Conservation (phyloP, 2,329 filamentous ascomycete genomes). For the Talaromyces sp. region DNA sequence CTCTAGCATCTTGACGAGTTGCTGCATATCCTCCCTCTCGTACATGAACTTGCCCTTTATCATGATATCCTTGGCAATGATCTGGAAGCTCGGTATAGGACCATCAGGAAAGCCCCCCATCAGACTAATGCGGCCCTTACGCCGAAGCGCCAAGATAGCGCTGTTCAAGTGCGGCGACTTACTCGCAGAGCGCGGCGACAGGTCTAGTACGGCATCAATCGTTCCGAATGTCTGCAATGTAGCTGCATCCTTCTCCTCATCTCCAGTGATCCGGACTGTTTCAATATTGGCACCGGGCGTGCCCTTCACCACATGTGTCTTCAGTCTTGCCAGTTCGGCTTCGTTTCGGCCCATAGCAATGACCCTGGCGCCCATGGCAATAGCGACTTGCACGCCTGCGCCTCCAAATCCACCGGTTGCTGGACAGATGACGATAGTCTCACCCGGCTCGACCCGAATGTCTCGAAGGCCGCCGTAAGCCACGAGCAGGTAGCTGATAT, state of each 20-base stretch:
- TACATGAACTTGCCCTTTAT: conserved; percentile 8
- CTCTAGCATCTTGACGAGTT: conserved; percentile 6
- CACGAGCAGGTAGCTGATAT: conserved; percentile 34
- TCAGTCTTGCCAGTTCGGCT: conserved; percentile 2
- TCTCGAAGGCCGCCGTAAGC: conserved; percentile 43
- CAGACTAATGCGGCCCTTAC: not conserved
- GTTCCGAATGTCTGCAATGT: conserved; percentile 1
- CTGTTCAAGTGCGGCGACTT: conserved; percentile 7
- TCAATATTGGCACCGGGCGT: not conserved
- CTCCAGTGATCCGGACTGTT: not conserved
- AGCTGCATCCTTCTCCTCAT: not conserved
- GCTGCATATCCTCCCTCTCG: conserved; percentile 6
- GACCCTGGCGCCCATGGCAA: conserved; percentile 49
- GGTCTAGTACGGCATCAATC: conserved; percentile 5
- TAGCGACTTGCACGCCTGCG: conserved; percentile 44
- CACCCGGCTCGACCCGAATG: conserved; percentile 40
- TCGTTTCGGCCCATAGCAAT: conserved; percentile 48
- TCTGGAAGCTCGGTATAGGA: not conserved
- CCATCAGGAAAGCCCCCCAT: not conserved
- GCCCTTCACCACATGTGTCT: not conserved
- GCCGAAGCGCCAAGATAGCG: conserved; percentile 1
- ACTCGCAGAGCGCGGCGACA: not conserved
- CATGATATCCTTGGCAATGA: not conserved
- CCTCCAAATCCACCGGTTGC: conserved; percentile 49
- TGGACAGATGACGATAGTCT: conserved; percentile 47